phyloP scores from a whole-genome alignment of 345 rosid genomes.

The Eucalyptus virginea region DNA sequence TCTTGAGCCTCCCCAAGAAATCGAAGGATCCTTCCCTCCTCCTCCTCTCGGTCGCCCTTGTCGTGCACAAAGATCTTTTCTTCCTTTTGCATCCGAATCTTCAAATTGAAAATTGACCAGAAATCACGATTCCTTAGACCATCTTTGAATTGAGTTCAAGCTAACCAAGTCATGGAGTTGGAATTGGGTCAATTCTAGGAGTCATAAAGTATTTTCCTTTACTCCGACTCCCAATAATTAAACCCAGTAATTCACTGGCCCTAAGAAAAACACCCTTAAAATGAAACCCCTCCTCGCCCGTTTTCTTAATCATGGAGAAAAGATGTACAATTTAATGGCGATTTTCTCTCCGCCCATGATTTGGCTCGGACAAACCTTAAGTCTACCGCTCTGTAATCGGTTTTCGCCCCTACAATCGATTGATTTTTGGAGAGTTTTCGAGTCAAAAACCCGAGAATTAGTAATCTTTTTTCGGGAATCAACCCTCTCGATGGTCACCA shows the following conservation, averaged over 20 bases:
- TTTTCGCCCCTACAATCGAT: not conserved
- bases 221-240: not conserved
- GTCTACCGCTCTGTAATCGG: not conserved
- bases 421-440: not conserved
- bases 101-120: not conserved
- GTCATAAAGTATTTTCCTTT: not conserved
- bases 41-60: not conserved
- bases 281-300: not conserved
- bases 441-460: not conserved
- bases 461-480: not conserved
- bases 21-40: not conserved
- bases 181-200: not conserved
- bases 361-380: not conserved
- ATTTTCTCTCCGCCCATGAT: not conserved
- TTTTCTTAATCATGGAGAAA: not conserved
- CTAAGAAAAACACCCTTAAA: rapidly evolving
- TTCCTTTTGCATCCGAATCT: not conserved
- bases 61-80: not conserved
- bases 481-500: not conserved
- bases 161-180: not conserved
- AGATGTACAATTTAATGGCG: not conserved
- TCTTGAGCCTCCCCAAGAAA: rapidly evolving
- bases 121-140: not conserved
- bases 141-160: not conserved
- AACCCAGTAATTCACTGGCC: not conserved